Conservation (phyloP, 352 stramenopile species). For the Globisporangium cystogenes region DNA sequence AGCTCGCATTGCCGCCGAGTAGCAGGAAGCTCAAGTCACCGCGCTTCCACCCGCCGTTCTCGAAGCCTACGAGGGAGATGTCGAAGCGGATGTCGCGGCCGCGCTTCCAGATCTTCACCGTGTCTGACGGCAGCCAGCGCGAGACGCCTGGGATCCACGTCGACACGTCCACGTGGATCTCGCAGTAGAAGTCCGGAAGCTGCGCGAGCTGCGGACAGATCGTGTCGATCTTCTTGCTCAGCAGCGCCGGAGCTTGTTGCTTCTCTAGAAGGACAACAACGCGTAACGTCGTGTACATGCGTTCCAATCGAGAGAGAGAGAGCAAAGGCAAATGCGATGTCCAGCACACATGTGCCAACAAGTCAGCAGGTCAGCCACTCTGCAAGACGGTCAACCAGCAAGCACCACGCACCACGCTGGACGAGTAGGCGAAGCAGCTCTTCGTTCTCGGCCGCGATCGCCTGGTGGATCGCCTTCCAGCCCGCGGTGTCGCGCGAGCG, state of each 20-base stretch:
- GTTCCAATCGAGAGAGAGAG: too few relatives aligned
- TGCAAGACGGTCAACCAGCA: not conserved
- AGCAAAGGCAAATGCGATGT: too few relatives aligned
- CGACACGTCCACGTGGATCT: constrained; percentile 59
- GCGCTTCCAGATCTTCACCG: constrained; percentile 74
- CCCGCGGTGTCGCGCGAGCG: constrained; percentile 48
- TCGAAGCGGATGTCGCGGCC: constrained; percentile 54
- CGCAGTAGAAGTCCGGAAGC: constrained; percentile 60
- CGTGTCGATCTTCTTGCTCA: constrained; percentile 45
- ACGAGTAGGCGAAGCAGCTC: constrained; percentile 52
- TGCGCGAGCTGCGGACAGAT: constrained; percentile 35
- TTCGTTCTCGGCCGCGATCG: constrained; percentile 53
- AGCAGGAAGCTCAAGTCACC: constrained; percentile 63
- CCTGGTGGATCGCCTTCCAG: constrained; percentile 67
- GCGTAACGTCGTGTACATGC: too few relatives aligned
- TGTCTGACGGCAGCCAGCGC: constrained; percentile 63
- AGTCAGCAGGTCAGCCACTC: too few relatives aligned
- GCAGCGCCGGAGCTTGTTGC: constrained; percentile 41
- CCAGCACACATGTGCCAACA: too few relatives aligned
- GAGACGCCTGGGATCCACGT: constrained; percentile 71
- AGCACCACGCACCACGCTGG: constrained; percentile 20
- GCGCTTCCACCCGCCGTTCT: constrained; percentile 54
- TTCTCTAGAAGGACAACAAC: constrained; percentile 29
- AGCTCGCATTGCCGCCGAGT: constrained; percentile 28
- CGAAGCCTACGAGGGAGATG: constrained; percentile 58